A percentile compares a stretch with the other conserved stretches of the same genome.
phyloP scores from a whole-genome alignment of 2,329 filamentous ascomycete species.

The Lachnellula arida region DNA sequence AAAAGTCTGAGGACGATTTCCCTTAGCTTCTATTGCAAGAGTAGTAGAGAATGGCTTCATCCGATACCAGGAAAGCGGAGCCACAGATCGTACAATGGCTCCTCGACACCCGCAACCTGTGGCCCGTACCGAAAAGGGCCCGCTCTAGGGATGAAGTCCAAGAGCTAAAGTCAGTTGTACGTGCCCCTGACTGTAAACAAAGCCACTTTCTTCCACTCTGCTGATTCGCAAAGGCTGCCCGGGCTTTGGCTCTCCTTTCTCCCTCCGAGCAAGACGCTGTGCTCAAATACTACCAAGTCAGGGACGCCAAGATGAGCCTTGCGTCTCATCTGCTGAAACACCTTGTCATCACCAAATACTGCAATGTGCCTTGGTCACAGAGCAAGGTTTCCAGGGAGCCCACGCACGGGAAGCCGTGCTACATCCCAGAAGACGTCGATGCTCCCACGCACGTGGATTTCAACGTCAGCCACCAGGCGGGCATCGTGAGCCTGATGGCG shows the following conservation, averaged over 20 bases:
- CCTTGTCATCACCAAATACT: slow-evolving; percentile 56
- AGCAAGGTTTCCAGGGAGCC: slow-evolving; percentile 51
- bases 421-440: slow-evolving; percentile 20
- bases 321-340: slow-evolving; percentile 71
- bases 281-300: slow-evolving; percentile 58
- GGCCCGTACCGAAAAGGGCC: slow-evolving; percentile 42
- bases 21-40: no score
- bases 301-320: slow-evolving; percentile 71
- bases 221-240: slow-evolving; percentile 41
- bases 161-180: slow-evolving; percentile 28
- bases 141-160: slow-evolving; percentile 33
- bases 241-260: slow-evolving; percentile 48
- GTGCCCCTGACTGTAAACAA: neutral
- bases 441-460: slow-evolving; percentile 45
- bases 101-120: slow-evolving; percentile 55
- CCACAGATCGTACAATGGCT: slow-evolving; percentile 53
- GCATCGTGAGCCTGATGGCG: slow-evolving; percentile 65
- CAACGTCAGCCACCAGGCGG: slow-evolving; percentile 76
- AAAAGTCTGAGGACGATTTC: no score
- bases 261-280: slow-evolving; percentile 52
- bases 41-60: no score
- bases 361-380: slow-evolving; percentile 55
- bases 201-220: neutral
- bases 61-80: neutral
- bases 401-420: slow-evolving; percentile 41